phyloP scores from a whole-genome alignment of 306 rosid genomes.

The Cicer judaicum region DNA sequence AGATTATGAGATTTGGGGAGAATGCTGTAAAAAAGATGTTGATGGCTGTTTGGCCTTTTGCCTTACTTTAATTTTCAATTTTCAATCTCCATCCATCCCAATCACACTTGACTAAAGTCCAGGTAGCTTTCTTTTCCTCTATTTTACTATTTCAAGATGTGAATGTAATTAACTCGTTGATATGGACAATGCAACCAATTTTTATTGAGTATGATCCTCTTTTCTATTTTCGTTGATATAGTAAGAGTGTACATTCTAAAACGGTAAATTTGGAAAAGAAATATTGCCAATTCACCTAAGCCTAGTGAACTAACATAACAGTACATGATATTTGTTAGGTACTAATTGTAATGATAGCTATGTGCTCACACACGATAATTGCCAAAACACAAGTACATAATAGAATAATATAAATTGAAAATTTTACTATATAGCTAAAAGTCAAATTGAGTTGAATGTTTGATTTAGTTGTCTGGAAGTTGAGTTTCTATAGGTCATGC shows the following conservation, averaged over 20 bases:
- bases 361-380: neutral
- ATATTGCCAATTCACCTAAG: slow-evolving; percentile 2
- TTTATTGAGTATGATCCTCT: slow-evolving; percentile 31
- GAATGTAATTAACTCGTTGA: slow-evolving; percentile 39
- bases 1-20: slow-evolving; percentile 9
- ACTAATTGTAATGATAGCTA: slow-evolving; percentile 7
- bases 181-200: slow-evolving; percentile 54
- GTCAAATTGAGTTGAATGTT: slow-evolving; percentile 47
- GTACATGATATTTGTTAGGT: slow-evolving; percentile 7
- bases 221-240: slow-evolving; percentile 2
- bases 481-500: slow-evolving; percentile 33
- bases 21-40: neutral
- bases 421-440: slow-evolving; percentile 1
- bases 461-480: slow-evolving; percentile 42
- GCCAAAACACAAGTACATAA: neutral
- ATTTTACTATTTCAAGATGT: slow-evolving; percentile 31
- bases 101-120: slow-evolving; percentile 13
- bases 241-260: slow-evolving; percentile 26
- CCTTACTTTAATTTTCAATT: slow-evolving; percentile 1
- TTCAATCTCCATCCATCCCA: slow-evolving; percentile 9
- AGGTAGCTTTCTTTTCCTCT: slow-evolving; percentile 18
- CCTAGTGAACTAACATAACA: neutral
- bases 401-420: slow-evolving; percentile 3
- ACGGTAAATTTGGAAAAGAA: slow-evolving; percentile 25
- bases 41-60: neutral